Evolutionary conservation across 768 basidiomycete genomes (phyloP).

Genomic region (Leccinum subgranulosum): DNA sequence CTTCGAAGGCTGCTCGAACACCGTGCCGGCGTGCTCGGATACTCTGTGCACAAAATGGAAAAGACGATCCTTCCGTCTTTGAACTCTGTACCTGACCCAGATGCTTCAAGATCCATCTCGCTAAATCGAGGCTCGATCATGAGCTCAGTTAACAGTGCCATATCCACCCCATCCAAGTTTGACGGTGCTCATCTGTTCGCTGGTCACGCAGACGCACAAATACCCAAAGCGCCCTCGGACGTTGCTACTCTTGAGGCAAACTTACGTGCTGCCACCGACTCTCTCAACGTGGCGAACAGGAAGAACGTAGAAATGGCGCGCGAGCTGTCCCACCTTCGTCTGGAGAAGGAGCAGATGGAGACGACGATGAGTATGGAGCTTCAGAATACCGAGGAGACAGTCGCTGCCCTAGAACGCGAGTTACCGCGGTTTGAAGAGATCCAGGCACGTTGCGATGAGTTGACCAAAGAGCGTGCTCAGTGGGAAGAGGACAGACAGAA

Average conservation of each 20-base stretch:
- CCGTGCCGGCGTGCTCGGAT: slow-evolving; percentile 76
- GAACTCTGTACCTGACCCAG: slow-evolving; percentile 34
- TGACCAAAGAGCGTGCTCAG: slow-evolving; percentile 46
- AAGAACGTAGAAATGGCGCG: slow-evolving; percentile 59
- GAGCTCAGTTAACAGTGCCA: slow-evolving; percentile 45
- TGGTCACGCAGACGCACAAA: slow-evolving; percentile 67
- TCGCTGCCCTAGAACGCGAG: slow-evolving; percentile 54
- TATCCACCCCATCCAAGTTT: slow-evolving; percentile 56
- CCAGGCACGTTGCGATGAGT: slow-evolving; percentile 43
- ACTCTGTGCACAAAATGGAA: slow-evolving; percentile 67
- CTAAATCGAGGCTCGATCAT: slow-evolving; percentile 49
- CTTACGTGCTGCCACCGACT: slow-evolving; percentile 57
- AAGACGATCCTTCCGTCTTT: slow-evolving; percentile 38
- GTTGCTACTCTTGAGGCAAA: slow-evolving; percentile 58
- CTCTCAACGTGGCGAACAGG: slow-evolving; percentile 55
- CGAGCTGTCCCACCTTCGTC: slow-evolving; percentile 56
- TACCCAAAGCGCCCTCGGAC: slow-evolving; percentile 46
- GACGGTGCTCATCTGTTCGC: slow-evolving; percentile 85
- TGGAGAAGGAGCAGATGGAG: slow-evolving; percentile 71
- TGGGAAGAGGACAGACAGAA: slow-evolving; percentile 49
- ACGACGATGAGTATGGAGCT: slow-evolving; percentile 63
- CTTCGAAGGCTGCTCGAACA: slow-evolving; percentile 71
- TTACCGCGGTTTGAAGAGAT: slow-evolving; percentile 48
- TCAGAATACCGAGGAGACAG: slow-evolving; percentile 64
- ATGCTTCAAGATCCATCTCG: slow-evolving; percentile 50